Percentiles rank a stretch among this genome's conserved stretches.
These are phyloP conservation scores for Yamadazyma buinensis DNA, from an alignment of 1,139 yeast genomes.

Conservation along the genomic window DNA sequence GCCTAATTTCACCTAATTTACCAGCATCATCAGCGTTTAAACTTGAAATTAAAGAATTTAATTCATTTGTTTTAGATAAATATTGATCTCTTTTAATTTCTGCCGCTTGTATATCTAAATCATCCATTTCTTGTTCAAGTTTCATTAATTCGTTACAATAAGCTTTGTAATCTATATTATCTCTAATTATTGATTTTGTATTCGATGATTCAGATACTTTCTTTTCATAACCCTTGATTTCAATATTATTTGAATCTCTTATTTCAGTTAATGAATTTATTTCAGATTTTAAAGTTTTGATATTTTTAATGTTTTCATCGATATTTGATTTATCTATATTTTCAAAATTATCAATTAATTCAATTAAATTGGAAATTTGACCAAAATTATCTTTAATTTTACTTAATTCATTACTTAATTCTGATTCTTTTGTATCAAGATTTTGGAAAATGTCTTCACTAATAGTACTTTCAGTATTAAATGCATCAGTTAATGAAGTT, in stretches of 20 bases:
- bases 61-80: constrained; percentile 50
- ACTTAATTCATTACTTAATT: constrained; percentile 4
- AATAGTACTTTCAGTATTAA: constrained; percentile 13
- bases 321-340: constrained; percentile 15
- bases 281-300: constrained; percentile 7
- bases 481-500: constrained; percentile 10
- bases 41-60: constrained; percentile 54
- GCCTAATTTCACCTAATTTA: constrained; percentile 80
- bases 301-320: constrained; percentile 16
- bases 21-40: constrained; percentile 72
- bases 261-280: constrained; percentile 18
- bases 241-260: constrained; percentile 4
- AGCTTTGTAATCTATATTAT: constrained; percentile 37
- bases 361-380: constrained; percentile 8
- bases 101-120: constrained; percentile 55
- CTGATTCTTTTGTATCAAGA: constrained; percentile 16
- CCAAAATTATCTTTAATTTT: constrained; percentile 6
- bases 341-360: constrained; percentile 19
- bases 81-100: constrained; percentile 60
- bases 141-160: constrained; percentile 25
- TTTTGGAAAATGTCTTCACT: constrained; percentile 10
- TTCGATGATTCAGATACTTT: constrained; percentile 34
- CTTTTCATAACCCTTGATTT: constrained; percentile 23
- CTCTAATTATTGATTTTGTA: constrained; percentile 34
- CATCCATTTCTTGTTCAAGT: constrained; percentile 24